Evolutionary conservation across 1,284 basidiomycete species (phyloP), one percentile per base, ranked within the genome.

Genomic region (Ganoderma lingzhi): DNA sequence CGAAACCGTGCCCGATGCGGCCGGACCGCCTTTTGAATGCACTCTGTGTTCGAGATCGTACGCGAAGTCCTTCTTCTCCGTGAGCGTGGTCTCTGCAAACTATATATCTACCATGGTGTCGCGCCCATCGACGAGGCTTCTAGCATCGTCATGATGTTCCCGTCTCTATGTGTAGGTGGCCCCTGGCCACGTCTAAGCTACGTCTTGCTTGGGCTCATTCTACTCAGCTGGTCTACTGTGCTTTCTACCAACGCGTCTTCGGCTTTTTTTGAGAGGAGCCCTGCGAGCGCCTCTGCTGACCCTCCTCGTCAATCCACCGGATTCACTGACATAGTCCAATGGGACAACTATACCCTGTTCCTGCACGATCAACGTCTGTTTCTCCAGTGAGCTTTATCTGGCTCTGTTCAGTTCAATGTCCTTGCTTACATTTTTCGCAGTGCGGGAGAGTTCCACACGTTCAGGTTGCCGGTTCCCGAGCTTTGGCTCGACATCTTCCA

Each of bases 401-500:
- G 14, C 8, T 17, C 23, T 35, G 14, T 8, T 23, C 23, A 23
- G 17, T 19, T n/a, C 1, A 14, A 5, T 23, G 28, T 1, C 17
- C 30, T 32, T 48, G 17, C 23, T 42, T 14, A 62, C 28, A 48
- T 19, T 3, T 6, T 3, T n/a, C 32, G 6, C 23, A 87, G 85
- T 70, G 85, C 85, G 0, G 93, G 93, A 61, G 94, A 96, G 79
- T 95, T 96, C 77, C 94, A 96, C 75, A 89, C 93, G 0, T 96
- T 92, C 81, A 87, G 94, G 30, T 82, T 95, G 2, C 94, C 94
- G 3, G 90, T 95, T 0, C 92, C 92, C 0, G 88, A 87, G 6
- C 79, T 96, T 66, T 96, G 94, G 94, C 84, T 88, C 19, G 94
- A 96, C 76, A 90, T 95, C 66, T 86, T 96, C 61, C 89, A 96